phyloP scores from a whole-genome alignment of 75 land plant species.

The Cupressus sempervirens region DNA sequence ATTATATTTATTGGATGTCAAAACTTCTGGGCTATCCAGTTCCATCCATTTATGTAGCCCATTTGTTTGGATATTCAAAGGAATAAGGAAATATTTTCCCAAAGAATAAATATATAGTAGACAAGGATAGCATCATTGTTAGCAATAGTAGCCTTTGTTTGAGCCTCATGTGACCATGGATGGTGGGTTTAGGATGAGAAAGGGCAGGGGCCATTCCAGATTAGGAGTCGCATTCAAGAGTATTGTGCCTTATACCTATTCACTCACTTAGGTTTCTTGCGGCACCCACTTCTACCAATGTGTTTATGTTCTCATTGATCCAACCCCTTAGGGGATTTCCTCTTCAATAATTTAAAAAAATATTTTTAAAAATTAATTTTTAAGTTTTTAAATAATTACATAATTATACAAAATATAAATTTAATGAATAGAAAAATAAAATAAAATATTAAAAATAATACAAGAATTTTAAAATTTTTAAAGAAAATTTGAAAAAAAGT shows the following conservation, averaged over 20 bases:
- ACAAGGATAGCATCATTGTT: not conserved
- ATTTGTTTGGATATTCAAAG: not conserved
- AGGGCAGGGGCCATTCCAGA: slow-evolving; percentile 32
- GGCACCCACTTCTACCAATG: slow-evolving; percentile 75
- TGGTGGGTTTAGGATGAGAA: slow-evolving; percentile 42
- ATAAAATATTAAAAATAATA: too few species aligned
- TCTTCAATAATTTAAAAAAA: too few species aligned
- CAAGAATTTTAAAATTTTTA: too few species aligned
- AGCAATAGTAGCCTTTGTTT: slow-evolving; percentile 34
- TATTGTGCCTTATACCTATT: slow-evolving; percentile 37
- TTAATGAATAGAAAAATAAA: too few species aligned
- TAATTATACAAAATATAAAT: too few species aligned
- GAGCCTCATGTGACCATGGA: slow-evolving; percentile 85
- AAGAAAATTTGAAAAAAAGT: too few species aligned
- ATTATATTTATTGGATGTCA: too few species aligned
- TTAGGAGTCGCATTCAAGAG: slow-evolving; percentile 39
- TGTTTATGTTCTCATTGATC: slow-evolving; percentile 60
- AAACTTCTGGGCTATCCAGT: too few species aligned
- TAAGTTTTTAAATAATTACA: too few species aligned
- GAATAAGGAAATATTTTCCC: not conserved
- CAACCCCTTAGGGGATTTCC: slow-evolving; percentile 40
- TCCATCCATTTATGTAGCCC: not conserved
- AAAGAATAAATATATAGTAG: not conserved
- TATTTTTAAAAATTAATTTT: too few species aligned
- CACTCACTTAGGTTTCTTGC: slow-evolving; percentile 28